Conservation (phyloP, 306 rosid genomes). For the Malus domestica region DNA sequence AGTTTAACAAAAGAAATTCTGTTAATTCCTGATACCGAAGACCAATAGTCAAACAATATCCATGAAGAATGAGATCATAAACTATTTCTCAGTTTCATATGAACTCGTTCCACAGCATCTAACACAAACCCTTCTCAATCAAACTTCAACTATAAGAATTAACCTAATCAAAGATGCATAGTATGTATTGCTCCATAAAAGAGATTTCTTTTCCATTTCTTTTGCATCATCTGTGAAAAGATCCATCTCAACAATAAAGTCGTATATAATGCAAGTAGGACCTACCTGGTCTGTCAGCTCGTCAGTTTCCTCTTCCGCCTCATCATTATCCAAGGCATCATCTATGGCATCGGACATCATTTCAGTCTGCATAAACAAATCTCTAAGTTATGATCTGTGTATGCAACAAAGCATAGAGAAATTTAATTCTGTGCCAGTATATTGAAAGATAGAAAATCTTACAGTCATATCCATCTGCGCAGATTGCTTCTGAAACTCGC, state of each 20-base stretch:
- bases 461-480: slow-evolving; percentile 99
- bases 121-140: slow-evolving; percentile 12
- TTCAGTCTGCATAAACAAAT: slow-evolving; percentile 67
- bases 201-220: not conserved
- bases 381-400: slow-evolving; percentile 19
- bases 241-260: not conserved
- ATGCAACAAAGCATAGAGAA: not conserved
- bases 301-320: slow-evolving; percentile 96
- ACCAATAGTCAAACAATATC: slow-evolving; percentile 13
- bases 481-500: slow-evolving; percentile 88
- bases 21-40: slow-evolving; percentile 18
- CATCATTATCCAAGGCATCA: slow-evolving; percentile 84
- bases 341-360: slow-evolving; percentile 98
- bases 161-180: not conserved
- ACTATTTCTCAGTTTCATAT: not conserved
- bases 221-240: not conserved
- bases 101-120: slow-evolving; percentile 1
- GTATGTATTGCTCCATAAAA: not conserved
- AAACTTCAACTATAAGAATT: not conserved
- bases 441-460: slow-evolving; percentile 32
- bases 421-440: not conserved
- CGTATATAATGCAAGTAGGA: slow-evolving; percentile 16
- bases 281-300: slow-evolving; percentile 90
- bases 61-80: slow-evolving; percentile 5
- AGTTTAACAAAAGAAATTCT: not conserved